A percentile compares a stretch with the other conserved stretches of the same genome.
Conservation (phyloP, 441 rosid genomes). For the Brassica balearica region DNA sequence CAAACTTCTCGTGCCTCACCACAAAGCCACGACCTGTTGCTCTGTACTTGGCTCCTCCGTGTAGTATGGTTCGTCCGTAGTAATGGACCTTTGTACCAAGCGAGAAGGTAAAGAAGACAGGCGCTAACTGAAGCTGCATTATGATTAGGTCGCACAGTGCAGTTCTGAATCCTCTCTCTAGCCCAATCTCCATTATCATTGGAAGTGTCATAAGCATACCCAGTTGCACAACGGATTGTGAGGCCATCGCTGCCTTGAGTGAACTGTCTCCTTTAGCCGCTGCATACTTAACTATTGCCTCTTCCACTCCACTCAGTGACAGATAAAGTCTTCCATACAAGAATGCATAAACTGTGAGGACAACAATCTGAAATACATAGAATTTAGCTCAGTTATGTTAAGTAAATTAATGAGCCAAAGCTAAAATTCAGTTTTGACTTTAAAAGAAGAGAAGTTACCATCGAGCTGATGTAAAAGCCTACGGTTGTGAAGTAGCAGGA, state of each 20-base stretch:
- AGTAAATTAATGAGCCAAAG: slow-evolving; percentile 11
- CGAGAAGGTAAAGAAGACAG: slow-evolving; percentile 97
- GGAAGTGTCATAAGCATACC: slow-evolving; percentile 87
- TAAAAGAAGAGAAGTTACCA: slow-evolving; percentile 57
- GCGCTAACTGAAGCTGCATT: slow-evolving; percentile 94
- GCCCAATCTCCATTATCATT: slow-evolving; percentile 97
- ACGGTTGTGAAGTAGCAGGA: slow-evolving; percentile 85
- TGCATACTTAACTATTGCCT: slow-evolving; percentile 72
- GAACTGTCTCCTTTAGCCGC: slow-evolving; percentile 67
- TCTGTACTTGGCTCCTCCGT: slow-evolving; percentile 95
- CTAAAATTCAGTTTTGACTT: slow-evolving; percentile 6
- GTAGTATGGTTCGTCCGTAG: slow-evolving; percentile 87
- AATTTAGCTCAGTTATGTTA: slow-evolving; percentile 3
- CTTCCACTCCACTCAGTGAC: slow-evolving; percentile 90
- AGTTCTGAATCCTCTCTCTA: slow-evolving; percentile 92
- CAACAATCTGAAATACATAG: slow-evolving; percentile 63
- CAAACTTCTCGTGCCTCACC: slow-evolving; percentile 93
- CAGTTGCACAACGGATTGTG: slow-evolving; percentile 86
- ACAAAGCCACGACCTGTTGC: slow-evolving; percentile 99
- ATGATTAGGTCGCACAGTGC: slow-evolving; percentile 81
- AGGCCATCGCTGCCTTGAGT: slow-evolving; percentile 88
- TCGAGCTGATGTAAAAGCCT: slow-evolving; percentile 84
- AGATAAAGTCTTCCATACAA: slow-evolving; percentile 89
- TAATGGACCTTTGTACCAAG: slow-evolving; percentile 93
- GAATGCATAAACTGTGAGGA: slow-evolving; percentile 73